These are phyloP conservation scores for Gynochthodes officinalis DNA, from an alignment of 257 asterid species.

Conservation along the genomic window DNA sequence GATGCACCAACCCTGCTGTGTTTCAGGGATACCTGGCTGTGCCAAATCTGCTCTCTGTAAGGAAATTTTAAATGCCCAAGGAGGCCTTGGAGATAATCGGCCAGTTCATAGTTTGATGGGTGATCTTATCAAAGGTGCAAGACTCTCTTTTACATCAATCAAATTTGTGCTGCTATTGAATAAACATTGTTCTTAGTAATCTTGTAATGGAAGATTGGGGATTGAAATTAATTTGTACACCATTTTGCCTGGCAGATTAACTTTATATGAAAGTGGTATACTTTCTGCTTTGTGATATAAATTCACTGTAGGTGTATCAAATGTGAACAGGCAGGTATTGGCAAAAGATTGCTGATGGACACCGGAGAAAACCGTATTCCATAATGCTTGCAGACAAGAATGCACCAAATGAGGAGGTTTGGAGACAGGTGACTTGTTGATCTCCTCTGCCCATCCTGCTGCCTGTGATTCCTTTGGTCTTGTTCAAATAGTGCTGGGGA, in stretches of 20 bases:
- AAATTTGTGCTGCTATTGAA: neutral
- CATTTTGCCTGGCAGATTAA: neutral
- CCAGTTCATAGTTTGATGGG: constrained; percentile 92
- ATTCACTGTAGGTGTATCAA: constrained; percentile 2
- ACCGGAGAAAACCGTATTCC: constrained; percentile 72
- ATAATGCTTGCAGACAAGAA: constrained; percentile 96
- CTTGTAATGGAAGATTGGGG: neutral
- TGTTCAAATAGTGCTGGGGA: neutral
- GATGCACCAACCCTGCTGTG: constrained; percentile 16
- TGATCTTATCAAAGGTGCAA: constrained; percentile 86
- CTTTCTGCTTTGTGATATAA: neutral
- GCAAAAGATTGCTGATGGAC: constrained; percentile 79
- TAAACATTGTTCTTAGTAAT: neutral
- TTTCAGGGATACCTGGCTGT: constrained; percentile 94
- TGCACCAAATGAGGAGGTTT: constrained; percentile 96
- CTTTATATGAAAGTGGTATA: neutral
- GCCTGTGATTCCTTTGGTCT: neutral
- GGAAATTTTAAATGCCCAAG: constrained; percentile 63
- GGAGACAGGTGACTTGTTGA: constrained; percentile 63
- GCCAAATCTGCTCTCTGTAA: constrained; percentile 97
- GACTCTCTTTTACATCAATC: constrained; percentile 2
- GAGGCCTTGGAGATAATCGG: constrained; percentile 86
- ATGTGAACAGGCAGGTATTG: constrained; percentile 64
- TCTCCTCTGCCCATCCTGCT: neutral
- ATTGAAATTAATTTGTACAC: neutral